These are phyloP conservation scores for Sindora glabra DNA, from an alignment of 306 rosid species.

Conservation along the genomic window DNA sequence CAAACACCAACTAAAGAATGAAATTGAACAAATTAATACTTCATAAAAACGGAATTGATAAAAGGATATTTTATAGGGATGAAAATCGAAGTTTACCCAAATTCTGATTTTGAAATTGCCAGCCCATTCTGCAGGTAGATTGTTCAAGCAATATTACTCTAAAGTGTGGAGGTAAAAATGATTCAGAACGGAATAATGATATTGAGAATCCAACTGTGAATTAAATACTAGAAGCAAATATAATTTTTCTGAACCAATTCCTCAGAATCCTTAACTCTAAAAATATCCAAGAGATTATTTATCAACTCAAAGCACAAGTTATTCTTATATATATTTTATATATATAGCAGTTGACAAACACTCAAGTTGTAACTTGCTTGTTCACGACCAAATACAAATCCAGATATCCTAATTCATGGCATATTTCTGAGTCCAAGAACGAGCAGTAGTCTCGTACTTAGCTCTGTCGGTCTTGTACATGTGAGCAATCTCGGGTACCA, in stretches of 20 bases:
- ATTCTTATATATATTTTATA: not conserved
- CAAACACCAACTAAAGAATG: no score
- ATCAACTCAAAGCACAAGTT: constrained; percentile 5
- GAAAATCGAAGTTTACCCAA: no score
- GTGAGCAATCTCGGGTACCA: constrained; percentile 53
- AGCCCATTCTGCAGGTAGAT: no score
- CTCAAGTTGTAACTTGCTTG: not conserved
- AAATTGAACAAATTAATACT: no score
- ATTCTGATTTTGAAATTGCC: no score
- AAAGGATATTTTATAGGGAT: no score
- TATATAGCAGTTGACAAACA: constrained; percentile 2
- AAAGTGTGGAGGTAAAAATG: no score
- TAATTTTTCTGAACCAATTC: not conserved
- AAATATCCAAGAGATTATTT: not conserved
- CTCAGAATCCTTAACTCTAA: not conserved
- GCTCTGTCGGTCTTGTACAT: constrained; percentile 48
- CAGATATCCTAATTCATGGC: constrained; percentile 30
- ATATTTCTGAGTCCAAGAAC: constrained; percentile 53
- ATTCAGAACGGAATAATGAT: not conserved
- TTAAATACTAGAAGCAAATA: not conserved
- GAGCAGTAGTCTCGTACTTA: constrained; percentile 44
- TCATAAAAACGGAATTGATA: no score
- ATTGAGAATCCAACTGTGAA: not conserved
- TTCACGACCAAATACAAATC: constrained; percentile 3
- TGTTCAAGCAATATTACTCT: no score